Conservation (phyloP, 352 stramenopile genomes). For the Phytophthora pini region DNA sequence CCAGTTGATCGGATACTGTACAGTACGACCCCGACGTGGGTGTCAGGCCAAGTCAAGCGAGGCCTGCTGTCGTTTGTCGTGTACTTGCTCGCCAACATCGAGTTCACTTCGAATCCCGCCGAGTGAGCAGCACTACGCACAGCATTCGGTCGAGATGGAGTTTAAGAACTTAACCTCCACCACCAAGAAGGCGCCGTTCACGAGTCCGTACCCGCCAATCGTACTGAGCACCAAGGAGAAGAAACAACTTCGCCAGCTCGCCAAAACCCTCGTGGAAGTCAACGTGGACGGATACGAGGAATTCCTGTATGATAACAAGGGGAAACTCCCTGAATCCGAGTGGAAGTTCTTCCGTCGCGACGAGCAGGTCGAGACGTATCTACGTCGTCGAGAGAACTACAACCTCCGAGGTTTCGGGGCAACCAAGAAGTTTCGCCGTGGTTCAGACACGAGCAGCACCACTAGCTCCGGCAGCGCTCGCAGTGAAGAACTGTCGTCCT, state of each 20-base stretch:
- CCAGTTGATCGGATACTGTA: conserved; percentile 5
- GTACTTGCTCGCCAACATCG: neutral
- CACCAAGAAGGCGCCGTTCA: conserved; percentile 31
- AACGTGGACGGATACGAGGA: conserved; percentile 34
- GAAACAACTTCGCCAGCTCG: conserved; percentile 29
- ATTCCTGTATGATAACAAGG: conserved; percentile 27
- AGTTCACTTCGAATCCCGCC: conserved; percentile 20
- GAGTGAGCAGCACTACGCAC: conserved; percentile 8
- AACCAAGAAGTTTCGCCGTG: conserved; percentile 27
- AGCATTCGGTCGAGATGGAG: conserved; percentile 12
- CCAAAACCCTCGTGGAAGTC: conserved; percentile 31
- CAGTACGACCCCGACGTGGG: conserved; percentile 13
- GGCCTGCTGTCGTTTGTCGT: conserved; percentile 7
- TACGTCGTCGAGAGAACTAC: conserved; percentile 31
- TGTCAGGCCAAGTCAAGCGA: neutral
- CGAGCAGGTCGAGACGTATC: conserved; percentile 30
- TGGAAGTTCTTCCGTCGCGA: conserved; percentile 35
- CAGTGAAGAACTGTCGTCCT: conserved; percentile 25
- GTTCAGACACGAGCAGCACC: conserved; percentile 19
- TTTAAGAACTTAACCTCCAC: conserved; percentile 34
- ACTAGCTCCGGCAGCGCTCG: conserved; percentile 20
- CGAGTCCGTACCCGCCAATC: conserved; percentile 33
- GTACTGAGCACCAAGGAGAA: conserved; percentile 25
- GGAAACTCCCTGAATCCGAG: conserved; percentile 28
- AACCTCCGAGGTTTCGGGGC: conserved; percentile 29